Evolutionary conservation across 2,329 filamentous ascomycete species (phyloP), one percentile per base, ranked within the genome.

Genomic region (Pseudogymnoascus sp.): DNA sequence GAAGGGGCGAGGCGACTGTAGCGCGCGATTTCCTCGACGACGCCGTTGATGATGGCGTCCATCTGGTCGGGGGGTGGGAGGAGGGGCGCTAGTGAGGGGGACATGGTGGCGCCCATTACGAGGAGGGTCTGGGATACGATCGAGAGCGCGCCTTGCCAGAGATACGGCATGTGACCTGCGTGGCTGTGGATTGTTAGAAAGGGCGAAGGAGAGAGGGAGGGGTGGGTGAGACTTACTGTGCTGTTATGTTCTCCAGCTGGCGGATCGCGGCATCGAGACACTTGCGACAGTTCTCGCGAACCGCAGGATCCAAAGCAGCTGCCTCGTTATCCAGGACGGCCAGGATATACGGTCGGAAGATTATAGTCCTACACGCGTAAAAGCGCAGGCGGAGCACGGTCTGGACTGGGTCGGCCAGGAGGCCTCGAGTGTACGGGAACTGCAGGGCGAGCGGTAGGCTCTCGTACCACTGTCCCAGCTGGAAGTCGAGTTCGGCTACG

Each of bases 71-170:
- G 78, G 67, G 82, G 80, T 31, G 83, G 79, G 3, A 86, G 80
- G 23, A 87, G 77, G 1, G 82, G 78, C 7, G 82, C 80, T 2
- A 93, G 82, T 4, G 87, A 87, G 1, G 87, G 86, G 7, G 87
- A 92, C 85, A 93, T 90, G 14, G 88, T 92, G 14, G 90, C 89
- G 6, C 90, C 90, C 90, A 95, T 93, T 36, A 95, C 85, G 48
- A 95, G 80, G 14, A 95, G 79, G 1, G 89, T 89, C 75, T 95
- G 90, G 5, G 89, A 92, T 21, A 93, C 89, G 72, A 95, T 90
- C 21, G 89, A 92, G 39, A 95, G 81, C 7, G 90, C 89, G 16
- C 90, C 90, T 78, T 93, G 90, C 87, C 90, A 95, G 19, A 93
- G 82, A 75, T 93, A 95, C 11, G 90, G 90, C 78, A 95, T 87